A percentile compares a stretch with the other conserved stretches of the same genome.
Evolutionary conservation across 75 land plant species (phyloP).

Genomic region (Cupressus sempervirens): DNA sequence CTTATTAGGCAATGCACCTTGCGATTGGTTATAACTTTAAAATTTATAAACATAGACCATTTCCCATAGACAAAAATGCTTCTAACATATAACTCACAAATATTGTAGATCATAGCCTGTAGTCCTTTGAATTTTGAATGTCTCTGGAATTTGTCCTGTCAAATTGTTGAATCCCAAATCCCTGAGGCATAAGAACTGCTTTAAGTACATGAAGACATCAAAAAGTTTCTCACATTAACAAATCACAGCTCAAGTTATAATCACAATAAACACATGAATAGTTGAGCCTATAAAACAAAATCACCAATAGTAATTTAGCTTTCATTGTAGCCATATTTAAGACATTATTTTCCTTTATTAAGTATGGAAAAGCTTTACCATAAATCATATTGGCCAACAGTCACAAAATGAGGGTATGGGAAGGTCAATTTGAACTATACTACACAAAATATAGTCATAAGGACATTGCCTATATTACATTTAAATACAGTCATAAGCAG

Average conservation of each 20-base stretch:
- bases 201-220: background rate
- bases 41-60: background rate
- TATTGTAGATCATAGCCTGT: background rate
- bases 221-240: background rate
- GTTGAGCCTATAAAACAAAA: background rate
- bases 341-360: too few relatives aligned
- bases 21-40: background rate
- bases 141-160: background rate
- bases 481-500: too few relatives aligned
- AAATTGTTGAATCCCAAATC: slow-evolving; percentile 8
- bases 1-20: background rate
- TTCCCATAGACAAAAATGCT: too few relatives aligned
- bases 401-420: too few relatives aligned
- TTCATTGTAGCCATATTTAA: background rate
- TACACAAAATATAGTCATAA: too few relatives aligned
- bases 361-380: too few relatives aligned
- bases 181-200: background rate
- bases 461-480: too few relatives aligned
- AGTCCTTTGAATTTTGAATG: background rate
- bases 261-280: background rate
- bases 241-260: background rate
- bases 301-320: background rate
- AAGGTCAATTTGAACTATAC: too few relatives aligned
- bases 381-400: too few relatives aligned
- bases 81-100: background rate